Conservation (phyloP, 1,284 basidiomycete species). For the Ustilago tritici region DNA sequence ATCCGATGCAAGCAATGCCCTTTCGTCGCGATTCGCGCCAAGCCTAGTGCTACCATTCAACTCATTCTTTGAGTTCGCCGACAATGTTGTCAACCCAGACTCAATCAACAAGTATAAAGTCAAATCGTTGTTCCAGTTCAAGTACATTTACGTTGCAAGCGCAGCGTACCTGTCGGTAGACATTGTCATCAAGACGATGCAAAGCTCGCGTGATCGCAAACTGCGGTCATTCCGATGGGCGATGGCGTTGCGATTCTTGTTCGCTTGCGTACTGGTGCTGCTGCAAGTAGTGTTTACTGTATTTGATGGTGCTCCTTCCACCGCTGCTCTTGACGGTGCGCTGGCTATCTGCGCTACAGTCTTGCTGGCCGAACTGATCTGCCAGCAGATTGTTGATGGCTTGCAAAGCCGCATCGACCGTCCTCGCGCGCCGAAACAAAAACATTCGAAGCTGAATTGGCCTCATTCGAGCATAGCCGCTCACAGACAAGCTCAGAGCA, state of each 20-base stretch:
- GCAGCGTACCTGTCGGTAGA: constrained; percentile 34
- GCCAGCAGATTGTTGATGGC: constrained; percentile 32
- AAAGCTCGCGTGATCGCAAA: constrained; percentile 12
- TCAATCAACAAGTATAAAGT: constrained; percentile 25
- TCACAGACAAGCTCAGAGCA: constrained; percentile 7
- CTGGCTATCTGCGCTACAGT: constrained; percentile 39
- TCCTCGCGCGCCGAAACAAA: constrained; percentile 3
- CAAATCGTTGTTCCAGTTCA: constrained; percentile 43
- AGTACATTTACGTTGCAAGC: constrained; percentile 44
- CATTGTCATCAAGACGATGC: constrained; percentile 47
- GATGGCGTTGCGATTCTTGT: constrained; percentile 26
- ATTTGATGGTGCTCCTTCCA: constrained; percentile 20
- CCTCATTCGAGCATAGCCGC: not conserved
- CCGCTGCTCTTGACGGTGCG: constrained; percentile 29
- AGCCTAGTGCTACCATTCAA: constrained; percentile 34
- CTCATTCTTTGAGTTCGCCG: constrained; percentile 29
- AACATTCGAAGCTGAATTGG: not conserved
- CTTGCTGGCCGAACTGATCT: constrained; percentile 34
- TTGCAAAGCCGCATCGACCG: constrained; percentile 15
- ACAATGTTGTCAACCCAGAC: constrained; percentile 38
- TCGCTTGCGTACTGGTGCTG: constrained; percentile 28
- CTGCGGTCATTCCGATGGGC: constrained; percentile 27
- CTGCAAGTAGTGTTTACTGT: constrained; percentile 40
- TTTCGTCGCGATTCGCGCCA: constrained; percentile 26
- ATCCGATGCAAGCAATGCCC: constrained; percentile 9